Percentiles rank a stretch among this genome's conserved stretches.
Evolutionary conservation across 129 eudicot species (phyloP).

Genomic region (Helianthus tuberosus): DNA sequence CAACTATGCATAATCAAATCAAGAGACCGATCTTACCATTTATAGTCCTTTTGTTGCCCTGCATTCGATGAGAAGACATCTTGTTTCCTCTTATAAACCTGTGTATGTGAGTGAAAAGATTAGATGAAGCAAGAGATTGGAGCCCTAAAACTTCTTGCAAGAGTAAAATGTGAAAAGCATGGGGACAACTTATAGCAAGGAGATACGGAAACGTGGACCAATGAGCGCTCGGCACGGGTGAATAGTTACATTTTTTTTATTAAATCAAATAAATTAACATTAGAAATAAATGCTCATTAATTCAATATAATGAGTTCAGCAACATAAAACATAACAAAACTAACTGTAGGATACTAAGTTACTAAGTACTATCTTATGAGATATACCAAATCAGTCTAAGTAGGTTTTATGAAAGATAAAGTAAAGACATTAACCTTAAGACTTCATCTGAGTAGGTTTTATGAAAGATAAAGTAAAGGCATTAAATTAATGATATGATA

Average conservation of each 20-base stretch:
- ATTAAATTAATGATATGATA: neutral
- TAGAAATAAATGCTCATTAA: slow-evolving; percentile 17
- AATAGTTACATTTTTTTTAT: neutral
- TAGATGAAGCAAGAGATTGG: slow-evolving; percentile 13
- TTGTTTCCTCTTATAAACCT: neutral
- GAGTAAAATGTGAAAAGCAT: slow-evolving; percentile 10
- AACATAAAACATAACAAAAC: slow-evolving; percentile 2
- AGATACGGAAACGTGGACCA: slow-evolving; percentile 7
- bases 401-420: neutral
- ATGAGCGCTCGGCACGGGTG: slow-evolving; percentile 7
- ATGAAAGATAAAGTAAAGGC: neutral
- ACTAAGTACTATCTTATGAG: no score
- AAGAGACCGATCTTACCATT: slow-evolving; percentile 3
- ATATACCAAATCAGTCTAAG: neutral
- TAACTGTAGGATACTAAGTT: no score
- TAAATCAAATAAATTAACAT: neutral
- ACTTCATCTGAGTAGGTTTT: neutral
- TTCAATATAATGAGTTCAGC: neutral
- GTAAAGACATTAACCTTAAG: neutral
- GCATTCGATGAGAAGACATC: neutral
- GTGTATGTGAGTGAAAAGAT: neutral
- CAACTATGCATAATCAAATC: neutral
- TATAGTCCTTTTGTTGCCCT: neutral
- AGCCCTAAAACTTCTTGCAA: neutral
- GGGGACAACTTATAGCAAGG: slow-evolving; percentile 7